A percentile compares a stretch with the other conserved stretches of the same genome.
Conservation (phyloP, 2,329 filamentous ascomycete species). For the Lojkania enalia region DNA sequence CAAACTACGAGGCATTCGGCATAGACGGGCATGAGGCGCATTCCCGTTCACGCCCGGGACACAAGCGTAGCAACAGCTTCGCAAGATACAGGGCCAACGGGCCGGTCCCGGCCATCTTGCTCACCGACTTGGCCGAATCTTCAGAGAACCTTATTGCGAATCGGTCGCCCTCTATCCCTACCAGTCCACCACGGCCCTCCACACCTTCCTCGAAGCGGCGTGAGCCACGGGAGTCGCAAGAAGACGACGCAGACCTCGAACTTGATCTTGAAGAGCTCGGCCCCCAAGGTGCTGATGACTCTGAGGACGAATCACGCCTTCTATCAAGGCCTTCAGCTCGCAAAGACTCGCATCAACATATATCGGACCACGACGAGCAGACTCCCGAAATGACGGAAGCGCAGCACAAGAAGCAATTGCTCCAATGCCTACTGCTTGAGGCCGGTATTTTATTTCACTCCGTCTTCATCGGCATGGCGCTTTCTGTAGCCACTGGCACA, state of each 20-base stretch:
- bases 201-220: conserved; percentile 18
- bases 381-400: conserved; percentile 42
- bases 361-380: conserved; percentile 17
- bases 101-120: conserved; percentile 33
- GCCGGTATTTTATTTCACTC: conserved; percentile 80
- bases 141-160: conserved; percentile 40
- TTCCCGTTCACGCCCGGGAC: conserved; percentile 20
- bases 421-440: conserved; percentile 76
- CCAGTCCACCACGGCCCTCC: conserved; percentile 23
- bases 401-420: conserved; percentile 63
- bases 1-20: conserved; percentile 53
- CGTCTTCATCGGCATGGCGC: conserved; percentile 73
- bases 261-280: conserved; percentile 42
- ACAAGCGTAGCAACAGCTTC: conserved; percentile 36
- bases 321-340: conserved; percentile 27
- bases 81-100: conserved; percentile 36
- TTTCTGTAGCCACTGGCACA: conserved; percentile 67
- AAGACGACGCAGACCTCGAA: conserved; percentile 40
- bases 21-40: conserved; percentile 23
- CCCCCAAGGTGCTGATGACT: conserved; percentile 25
- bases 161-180: conserved; percentile 36
- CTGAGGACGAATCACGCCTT: conserved; percentile 36
- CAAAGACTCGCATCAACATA: conserved; percentile 19
- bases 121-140: conserved; percentile 34
- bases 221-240: conserved; percentile 13